phyloP scores from a whole-genome alignment of 2,329 filamentous ascomycete genomes.

The Lachnellula arida region DNA sequence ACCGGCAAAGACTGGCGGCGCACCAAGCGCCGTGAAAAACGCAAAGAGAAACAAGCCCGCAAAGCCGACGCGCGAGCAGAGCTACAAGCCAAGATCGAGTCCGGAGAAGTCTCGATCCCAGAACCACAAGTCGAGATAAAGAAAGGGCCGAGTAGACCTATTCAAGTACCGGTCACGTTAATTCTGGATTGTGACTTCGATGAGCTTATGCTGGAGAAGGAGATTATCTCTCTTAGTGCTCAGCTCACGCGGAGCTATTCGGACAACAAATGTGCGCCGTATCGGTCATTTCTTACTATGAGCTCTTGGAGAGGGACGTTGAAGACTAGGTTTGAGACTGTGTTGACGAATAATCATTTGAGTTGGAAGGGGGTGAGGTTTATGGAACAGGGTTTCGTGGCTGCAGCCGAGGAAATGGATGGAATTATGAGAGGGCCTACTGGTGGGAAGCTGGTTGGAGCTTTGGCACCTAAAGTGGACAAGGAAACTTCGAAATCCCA shows the following conservation, averaged over 20 bases:
- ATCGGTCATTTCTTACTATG: constrained; percentile 67
- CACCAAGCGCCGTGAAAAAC: constrained; percentile 47
- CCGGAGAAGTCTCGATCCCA: constrained; percentile 22
- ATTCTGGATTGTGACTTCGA: constrained; percentile 93
- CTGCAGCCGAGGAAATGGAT: constrained; percentile 61
- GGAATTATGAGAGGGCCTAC: constrained; percentile 57
- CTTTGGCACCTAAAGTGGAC: constrained; percentile 15
- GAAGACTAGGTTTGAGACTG: constrained; percentile 72
- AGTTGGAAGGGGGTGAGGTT: constrained; percentile 78
- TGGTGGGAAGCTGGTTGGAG: constrained; percentile 55
- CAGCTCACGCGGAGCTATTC: constrained; percentile 89
- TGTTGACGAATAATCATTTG: constrained; percentile 65
- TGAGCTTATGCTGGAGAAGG: constrained; percentile 79
- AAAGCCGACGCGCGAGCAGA: constrained; percentile 43
- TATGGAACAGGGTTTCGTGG: constrained; percentile 67
- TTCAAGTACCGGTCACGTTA: constrained; percentile 70
- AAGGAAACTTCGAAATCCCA: not conserved
- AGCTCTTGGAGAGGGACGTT: constrained; percentile 74
- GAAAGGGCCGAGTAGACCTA: constrained; percentile 26
- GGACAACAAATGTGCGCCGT: constrained; percentile 69
- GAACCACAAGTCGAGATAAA: constrained; percentile 4
- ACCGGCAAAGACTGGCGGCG: constrained; percentile 58
- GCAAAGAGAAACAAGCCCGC: constrained; percentile 45
- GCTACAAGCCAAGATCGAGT: constrained; percentile 38
- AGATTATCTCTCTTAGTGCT: constrained; percentile 73